Evolutionary conservation across 2,329 filamentous ascomycete species (phyloP).

Genomic region (Neurospora sp.): DNA sequence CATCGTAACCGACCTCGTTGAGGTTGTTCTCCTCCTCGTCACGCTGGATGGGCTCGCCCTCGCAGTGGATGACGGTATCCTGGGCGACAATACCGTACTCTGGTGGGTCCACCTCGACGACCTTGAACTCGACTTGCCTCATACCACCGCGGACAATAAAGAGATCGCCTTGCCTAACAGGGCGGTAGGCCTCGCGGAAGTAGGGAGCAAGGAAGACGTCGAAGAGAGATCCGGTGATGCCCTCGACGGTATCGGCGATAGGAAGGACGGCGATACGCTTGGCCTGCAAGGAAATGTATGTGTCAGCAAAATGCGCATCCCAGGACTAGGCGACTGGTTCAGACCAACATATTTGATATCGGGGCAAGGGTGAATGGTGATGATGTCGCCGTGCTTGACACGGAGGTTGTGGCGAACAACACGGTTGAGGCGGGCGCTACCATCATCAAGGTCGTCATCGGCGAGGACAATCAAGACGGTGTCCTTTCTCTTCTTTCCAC

Average conservation of each 20-base stretch:
- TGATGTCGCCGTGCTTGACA: slow-evolving; percentile 96
- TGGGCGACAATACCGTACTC: slow-evolving; percentile 98
- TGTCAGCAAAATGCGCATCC: slow-evolving; percentile 1
- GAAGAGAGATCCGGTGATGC: slow-evolving; percentile 93
- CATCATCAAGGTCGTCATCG: slow-evolving; percentile 96
- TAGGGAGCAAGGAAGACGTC: slow-evolving; percentile 99
- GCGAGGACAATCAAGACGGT: slow-evolving; percentile 95
- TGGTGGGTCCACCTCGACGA: slow-evolving; percentile 95
- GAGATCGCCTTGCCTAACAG: slow-evolving; percentile 91
- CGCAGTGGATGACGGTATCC: slow-evolving; percentile 97
- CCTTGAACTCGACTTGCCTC: slow-evolving; percentile 99
- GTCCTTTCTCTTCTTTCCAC: slow-evolving; percentile 99
- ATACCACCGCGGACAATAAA: slow-evolving; percentile 97
- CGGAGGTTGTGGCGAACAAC: slow-evolving; percentile 97
- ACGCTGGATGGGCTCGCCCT: slow-evolving; percentile 90
- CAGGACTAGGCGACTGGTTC: neutral
- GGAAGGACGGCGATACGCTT: slow-evolving; percentile 98
- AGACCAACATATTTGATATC: slow-evolving; percentile 99
- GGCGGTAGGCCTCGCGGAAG: slow-evolving; percentile 98
- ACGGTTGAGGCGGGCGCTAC: slow-evolving; percentile 93
- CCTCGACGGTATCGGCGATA: slow-evolving; percentile 96
- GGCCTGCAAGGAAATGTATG: slow-evolving; percentile 49
- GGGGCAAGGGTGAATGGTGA: slow-evolving; percentile 94
- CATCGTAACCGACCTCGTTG: slow-evolving; percentile 97
- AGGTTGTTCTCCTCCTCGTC: slow-evolving; percentile 99